Conservation (phyloP, 176 grass and related monocot species). For the Aechmea fasciata region DNA sequence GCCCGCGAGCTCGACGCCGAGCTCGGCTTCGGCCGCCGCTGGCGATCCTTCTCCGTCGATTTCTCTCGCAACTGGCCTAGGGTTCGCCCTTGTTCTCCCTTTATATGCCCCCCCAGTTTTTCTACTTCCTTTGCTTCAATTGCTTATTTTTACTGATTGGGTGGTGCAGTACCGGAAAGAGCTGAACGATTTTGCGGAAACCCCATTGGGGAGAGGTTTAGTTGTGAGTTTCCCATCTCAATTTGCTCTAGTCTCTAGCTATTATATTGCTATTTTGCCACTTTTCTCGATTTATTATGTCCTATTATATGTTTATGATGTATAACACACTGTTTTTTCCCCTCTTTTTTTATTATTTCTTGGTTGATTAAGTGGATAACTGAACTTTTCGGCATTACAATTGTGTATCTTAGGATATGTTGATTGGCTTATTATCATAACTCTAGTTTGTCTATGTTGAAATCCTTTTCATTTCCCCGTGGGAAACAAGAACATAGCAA, state of each 20-base stretch:
- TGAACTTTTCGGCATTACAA: background rate
- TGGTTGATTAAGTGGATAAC: background rate
- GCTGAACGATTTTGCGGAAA: conserved; percentile 46
- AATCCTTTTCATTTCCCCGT: no score
- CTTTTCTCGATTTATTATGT: no score
- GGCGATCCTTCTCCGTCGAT: conserved; percentile 74
- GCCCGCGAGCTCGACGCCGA: conserved; percentile 65
- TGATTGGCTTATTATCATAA: no score
- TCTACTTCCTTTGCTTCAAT: background rate
- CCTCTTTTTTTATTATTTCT: background rate
- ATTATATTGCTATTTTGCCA: no score
- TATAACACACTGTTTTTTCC: background rate
- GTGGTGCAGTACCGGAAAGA: conserved; percentile 67
- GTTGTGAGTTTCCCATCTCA: conserved; percentile 40
- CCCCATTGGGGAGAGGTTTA: conserved; percentile 60
- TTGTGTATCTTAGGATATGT: background rate
- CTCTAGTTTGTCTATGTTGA: no score
- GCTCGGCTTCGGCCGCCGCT: conserved; percentile 61
- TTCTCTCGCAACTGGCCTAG: conserved; percentile 92
- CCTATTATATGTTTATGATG: no score
- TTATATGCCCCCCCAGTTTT: background rate
- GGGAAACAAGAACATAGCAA: no score
- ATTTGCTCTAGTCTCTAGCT: no score
- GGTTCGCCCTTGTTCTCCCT: conserved; percentile 25
- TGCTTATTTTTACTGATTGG: background rate